Evolutionary conservation across 768 basidiomycete species (phyloP).

Genomic region (Wakefieldia striispora): DNA sequence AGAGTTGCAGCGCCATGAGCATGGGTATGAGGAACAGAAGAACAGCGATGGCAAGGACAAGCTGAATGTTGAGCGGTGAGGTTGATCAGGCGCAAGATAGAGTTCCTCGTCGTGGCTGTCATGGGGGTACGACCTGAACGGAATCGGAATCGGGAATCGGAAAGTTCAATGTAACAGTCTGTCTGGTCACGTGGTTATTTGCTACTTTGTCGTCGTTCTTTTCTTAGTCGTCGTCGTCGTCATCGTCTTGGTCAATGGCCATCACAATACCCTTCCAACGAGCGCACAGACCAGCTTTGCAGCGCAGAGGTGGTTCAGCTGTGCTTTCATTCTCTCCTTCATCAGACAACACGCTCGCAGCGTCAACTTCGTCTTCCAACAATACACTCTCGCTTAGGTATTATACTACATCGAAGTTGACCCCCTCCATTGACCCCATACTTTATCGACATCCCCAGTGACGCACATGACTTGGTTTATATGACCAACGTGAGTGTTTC

Average conservation of each 20-base stretch:
- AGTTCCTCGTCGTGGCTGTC: slow-evolving; percentile 52
- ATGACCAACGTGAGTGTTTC: slow-evolving; percentile 61
- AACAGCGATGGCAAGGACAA: slow-evolving; percentile 79
- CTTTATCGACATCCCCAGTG: slow-evolving; percentile 44
- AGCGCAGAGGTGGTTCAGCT: slow-evolving; percentile 37
- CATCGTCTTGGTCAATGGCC: slow-evolving; percentile 35
- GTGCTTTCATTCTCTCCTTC: slow-evolving; percentile 23
- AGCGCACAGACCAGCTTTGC: slow-evolving; percentile 34
- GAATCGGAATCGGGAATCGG: too few relatives aligned
- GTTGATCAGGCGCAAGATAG: slow-evolving; percentile 73
- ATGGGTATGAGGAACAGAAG: slow-evolving; percentile 32
- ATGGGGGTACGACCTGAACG: slow-evolving; percentile 2
- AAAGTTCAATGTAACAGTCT: too few relatives aligned
- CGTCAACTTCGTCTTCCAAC: not conserved
- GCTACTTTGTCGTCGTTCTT: too few relatives aligned
- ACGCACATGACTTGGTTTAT: slow-evolving; percentile 76
- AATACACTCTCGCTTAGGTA: slow-evolving; percentile 25
- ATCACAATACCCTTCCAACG: slow-evolving; percentile 48
- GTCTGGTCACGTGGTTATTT: too few relatives aligned
- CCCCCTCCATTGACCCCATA: slow-evolving; percentile 9
- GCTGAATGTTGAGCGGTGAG: slow-evolving; percentile 62
- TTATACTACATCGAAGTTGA: not conserved
- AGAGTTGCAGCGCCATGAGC: slow-evolving; percentile 44
- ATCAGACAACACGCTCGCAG: slow-evolving; percentile 2
- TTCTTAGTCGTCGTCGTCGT: not conserved